Evolutionary conservation across 2,329 filamentous ascomycete genomes (phyloP).

Genomic region (Dothideomycetidae sp.): DNA sequence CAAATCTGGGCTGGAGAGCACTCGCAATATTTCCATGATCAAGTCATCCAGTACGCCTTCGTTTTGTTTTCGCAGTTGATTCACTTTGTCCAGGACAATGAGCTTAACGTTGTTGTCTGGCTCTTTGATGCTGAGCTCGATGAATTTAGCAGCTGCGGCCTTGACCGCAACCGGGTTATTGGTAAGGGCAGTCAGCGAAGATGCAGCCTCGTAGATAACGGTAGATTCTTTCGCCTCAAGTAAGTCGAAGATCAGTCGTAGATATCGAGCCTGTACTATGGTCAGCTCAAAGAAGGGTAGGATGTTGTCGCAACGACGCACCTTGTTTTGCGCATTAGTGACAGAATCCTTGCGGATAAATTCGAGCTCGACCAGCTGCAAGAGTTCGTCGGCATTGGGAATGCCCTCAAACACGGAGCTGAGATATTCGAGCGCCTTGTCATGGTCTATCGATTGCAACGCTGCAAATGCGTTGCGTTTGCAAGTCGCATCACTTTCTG

Average conservation of each 20-base stretch:
- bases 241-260: slow-evolving; percentile 90
- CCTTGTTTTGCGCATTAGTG: slow-evolving; percentile 88
- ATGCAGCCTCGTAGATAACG: slow-evolving; percentile 94
- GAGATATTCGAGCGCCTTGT: slow-evolving; percentile 78
- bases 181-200: slow-evolving; percentile 82
- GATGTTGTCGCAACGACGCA: slow-evolving; percentile 29
- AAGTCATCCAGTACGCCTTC: slow-evolving; percentile 85
- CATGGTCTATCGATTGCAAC: slow-evolving; percentile 78
- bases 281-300: neutral
- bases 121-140: slow-evolving; percentile 93
- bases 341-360: slow-evolving; percentile 98
- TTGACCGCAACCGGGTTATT: slow-evolving; percentile 96
- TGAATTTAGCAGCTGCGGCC: slow-evolving; percentile 88
- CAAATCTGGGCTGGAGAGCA: slow-evolving; percentile 87
- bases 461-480: slow-evolving; percentile 96
- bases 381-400: slow-evolving; percentile 81
- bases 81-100: slow-evolving; percentile 88
- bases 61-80: slow-evolving; percentile 73
- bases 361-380: slow-evolving; percentile 87
- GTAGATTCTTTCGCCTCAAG: slow-evolving; percentile 86
- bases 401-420: slow-evolving; percentile 85
- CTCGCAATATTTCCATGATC: slow-evolving; percentile 91
- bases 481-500: slow-evolving; percentile 86
- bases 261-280: slow-evolving; percentile 56
- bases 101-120: slow-evolving; percentile 99